These are phyloP conservation scores for Wallacemonas sp. DNA, from an alignment of 208 protist species.

Conservation along the genomic window DNA sequence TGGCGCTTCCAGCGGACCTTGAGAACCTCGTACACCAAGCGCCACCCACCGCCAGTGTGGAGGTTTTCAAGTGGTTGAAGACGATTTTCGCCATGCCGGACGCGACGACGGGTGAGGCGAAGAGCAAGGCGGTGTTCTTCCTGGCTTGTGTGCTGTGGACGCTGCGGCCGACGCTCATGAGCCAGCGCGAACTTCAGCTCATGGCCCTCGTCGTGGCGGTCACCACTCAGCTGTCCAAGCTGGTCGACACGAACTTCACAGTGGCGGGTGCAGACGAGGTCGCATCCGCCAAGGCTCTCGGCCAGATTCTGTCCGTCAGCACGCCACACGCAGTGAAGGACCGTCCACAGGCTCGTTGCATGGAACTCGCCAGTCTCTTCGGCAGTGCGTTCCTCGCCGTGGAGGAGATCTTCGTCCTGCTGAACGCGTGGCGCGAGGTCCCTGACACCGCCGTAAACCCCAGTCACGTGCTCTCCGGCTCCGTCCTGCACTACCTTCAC, in stretches of 20 bases:
- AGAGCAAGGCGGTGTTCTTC: not conserved
- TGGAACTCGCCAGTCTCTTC: conserved; percentile 3
- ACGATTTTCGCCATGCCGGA: not conserved
- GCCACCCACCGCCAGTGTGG: not conserved
- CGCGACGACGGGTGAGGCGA: not conserved
- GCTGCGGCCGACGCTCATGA: not conserved
- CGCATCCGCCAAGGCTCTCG: not conserved
- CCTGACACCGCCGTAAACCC: not conserved
- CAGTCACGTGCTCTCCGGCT: conserved; percentile 1
- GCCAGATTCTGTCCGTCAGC: not conserved
- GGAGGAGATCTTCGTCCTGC: conserved; percentile 1
- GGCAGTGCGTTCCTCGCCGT: not conserved
- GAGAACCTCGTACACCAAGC: not conserved
- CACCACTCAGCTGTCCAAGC: not conserved
- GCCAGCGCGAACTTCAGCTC: not conserved
- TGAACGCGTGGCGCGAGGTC: not conserved
- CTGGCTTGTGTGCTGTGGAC: conserved; percentile 2
- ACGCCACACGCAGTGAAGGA: not conserved
- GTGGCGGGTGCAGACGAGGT: not conserved
- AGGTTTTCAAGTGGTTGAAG: not conserved
- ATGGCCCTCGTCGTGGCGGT: not conserved
- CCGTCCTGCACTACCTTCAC: conserved; percentile 5
- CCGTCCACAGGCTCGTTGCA: not conserved
- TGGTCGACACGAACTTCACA: not conserved
- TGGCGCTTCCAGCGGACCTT: not conserved